Base-by-base conservation (phyloP, 1,284 basidiomycete genomes). In the Anthracocystis setariae region DNA sequence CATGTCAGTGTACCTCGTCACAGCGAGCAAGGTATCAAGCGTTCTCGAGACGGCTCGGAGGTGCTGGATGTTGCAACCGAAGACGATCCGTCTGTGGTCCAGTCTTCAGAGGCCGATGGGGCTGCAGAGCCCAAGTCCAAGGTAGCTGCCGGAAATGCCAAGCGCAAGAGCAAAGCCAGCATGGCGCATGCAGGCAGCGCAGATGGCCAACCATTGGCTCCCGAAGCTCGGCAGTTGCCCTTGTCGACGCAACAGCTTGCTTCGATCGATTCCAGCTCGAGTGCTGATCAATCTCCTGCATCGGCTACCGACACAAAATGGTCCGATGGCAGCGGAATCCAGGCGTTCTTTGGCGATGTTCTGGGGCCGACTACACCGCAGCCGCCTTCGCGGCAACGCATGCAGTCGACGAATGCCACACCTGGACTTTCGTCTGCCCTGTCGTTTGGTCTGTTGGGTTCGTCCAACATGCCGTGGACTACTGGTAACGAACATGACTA, bases 171-270 rank as follows among this genome's bases (percentile, higher is more conserved):
- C 55, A 62, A 53, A 18, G 33, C 45, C 21, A 46, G 29, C 17
- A 32, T 35, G 12, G 45, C 59, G 9, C 39, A 54, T 43, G 25
- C 42, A 7, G 49, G 53, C 3, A 53, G 51, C 17, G 49, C 25
- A 7, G 43, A 48, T 18, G 51, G 27, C 18, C 54, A 62, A 38
- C 55, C 65, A 5, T n/a, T 58, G 23, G 54, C 38, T 20, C 57
- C 49, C 1, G 57, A 67, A 43, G 64, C 63, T n/a, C 43, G 64
- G 21, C 60, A 56, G 47, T 24, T 68, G 38, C 70, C 70, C 17
- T 46, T 73, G 29, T 73, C 70, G 25, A 73, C 70, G 13, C 32
- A 37, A 17, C 70, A 73, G 57, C 61, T 73, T 13, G 70, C 65
- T n/a, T 45, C 45, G 12, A 65, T 64, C 32, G 48, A 56, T 3